Conservation (phyloP, 2,329 filamentous ascomycete species). For the Drechslerella coelobrocha region DNA sequence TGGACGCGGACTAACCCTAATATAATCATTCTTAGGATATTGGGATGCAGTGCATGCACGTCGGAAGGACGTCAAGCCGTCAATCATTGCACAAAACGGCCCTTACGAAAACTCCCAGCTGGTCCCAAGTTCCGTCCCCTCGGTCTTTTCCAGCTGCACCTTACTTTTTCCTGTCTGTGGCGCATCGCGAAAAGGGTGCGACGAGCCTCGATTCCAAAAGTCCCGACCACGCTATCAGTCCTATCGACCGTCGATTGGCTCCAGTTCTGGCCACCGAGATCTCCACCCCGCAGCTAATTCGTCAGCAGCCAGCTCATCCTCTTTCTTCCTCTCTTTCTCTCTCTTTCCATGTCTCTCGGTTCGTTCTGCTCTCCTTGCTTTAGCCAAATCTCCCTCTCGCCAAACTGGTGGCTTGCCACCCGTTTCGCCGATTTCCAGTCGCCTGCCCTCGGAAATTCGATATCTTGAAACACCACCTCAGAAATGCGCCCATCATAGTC, state of each 20-base stretch:
- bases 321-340: neutral
- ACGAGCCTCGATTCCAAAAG: neutral
- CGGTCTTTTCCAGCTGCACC: neutral
- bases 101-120: neutral
- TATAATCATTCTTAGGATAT: no score
- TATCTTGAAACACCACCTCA: no score
- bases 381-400: no score
- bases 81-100: conserved; percentile 1
- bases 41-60: no score
- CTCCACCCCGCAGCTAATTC: neutral
- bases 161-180: neutral
- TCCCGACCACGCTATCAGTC: neutral
- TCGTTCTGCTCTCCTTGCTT: no score
- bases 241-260: neutral
- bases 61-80: neutral
- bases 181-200: no score
- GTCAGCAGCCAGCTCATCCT: neutral
- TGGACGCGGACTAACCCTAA: no score
- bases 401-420: no score
- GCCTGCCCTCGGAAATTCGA: no score
- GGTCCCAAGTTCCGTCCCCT: neutral
- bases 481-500: no score
- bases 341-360: neutral
- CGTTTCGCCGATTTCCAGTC: no score
- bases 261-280: neutral